Evolutionary conservation across 805 yeast genomes (phyloP), one percentile per base, ranked within the genome.

Genomic region (Candida ficus): DNA sequence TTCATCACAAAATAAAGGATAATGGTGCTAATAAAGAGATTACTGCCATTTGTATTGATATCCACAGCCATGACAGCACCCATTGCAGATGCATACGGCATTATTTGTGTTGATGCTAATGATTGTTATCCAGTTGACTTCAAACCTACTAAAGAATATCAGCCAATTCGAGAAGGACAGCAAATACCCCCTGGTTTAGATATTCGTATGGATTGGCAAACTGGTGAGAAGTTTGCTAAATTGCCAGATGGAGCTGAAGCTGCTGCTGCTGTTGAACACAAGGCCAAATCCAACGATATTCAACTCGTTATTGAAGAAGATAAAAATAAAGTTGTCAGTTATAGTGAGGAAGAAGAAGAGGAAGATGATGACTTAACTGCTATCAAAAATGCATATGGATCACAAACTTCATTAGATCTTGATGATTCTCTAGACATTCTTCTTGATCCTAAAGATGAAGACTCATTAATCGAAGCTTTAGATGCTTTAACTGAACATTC

Each of bases 101-200:
- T 38, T 12, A 66, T 73, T 23, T 75, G 79, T 45, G 68, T 69
- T 1, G 65, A 64, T 17, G 53, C 69, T 38, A 65, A 70, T 1
- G 74, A 77, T 44, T 84, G 91, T 52, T 83, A 83, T 53, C 83
- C 86, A 1, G 62, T 62, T 32, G 45, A 73, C 2, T 88, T 89
- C 54, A 74, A 61, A 29, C 84, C 96, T 1, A 61, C 79, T 0
- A 45, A 56, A 1, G 76, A 83, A 47, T 90, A 96, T 95, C 78
- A 80, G 62, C 55, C 56, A 2, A 74, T 90, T 5, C 68, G 63
- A 49, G 80, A 75, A 35, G 88, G 80, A n/a, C 96, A 87, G 53
- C 70, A 73, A 7, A 70, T 90, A 4, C 95, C 96, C 1, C 75
- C 75, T 7, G 98, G 97, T 0, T 61, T 85, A 26, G 60, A 58